Evolutionary conservation across 352 stramenopile genomes (phyloP).

Genomic region (Globisporangium okanoganense): DNA sequence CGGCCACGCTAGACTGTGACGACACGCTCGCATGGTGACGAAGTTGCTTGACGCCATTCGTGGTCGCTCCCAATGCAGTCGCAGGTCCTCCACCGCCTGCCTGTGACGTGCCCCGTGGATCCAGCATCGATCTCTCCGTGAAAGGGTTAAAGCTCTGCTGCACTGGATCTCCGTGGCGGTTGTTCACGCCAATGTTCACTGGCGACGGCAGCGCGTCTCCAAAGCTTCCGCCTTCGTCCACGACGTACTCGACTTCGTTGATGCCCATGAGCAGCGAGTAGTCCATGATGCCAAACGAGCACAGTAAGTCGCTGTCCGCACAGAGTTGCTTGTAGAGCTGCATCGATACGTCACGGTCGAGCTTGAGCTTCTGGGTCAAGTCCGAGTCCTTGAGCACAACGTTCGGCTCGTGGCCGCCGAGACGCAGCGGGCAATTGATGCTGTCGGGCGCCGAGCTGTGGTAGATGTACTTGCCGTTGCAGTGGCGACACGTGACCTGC

Average conservation of each 20-base stretch:
- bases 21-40: constrained; percentile 70
- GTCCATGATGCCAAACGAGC: constrained; percentile 91
- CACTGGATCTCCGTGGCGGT: constrained; percentile 3
- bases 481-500: constrained; percentile 87
- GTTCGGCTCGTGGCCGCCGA: constrained; percentile 84
- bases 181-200: constrained; percentile 24
- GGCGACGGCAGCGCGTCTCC: constrained; percentile 29
- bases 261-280: constrained; percentile 90
- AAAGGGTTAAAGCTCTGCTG: constrained; percentile 56
- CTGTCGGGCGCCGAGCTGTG: constrained; percentile 64
- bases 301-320: constrained; percentile 79
- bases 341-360: constrained; percentile 63
- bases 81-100: neutral
- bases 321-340: constrained; percentile 77
- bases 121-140: constrained; percentile 62
- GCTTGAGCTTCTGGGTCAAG: constrained; percentile 86
- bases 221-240: constrained; percentile 54
- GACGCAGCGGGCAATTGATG: constrained; percentile 63
- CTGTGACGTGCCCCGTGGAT: constrained; percentile 34
- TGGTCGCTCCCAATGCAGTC: neutral
- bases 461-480: constrained; percentile 83
- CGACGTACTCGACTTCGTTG: constrained; percentile 85
- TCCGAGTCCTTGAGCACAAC: constrained; percentile 88
- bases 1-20: constrained; percentile 29
- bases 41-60: neutral